Evolutionary conservation across 1,284 basidiomycete genomes (phyloP).

Genomic region (Boletus sp.): DNA sequence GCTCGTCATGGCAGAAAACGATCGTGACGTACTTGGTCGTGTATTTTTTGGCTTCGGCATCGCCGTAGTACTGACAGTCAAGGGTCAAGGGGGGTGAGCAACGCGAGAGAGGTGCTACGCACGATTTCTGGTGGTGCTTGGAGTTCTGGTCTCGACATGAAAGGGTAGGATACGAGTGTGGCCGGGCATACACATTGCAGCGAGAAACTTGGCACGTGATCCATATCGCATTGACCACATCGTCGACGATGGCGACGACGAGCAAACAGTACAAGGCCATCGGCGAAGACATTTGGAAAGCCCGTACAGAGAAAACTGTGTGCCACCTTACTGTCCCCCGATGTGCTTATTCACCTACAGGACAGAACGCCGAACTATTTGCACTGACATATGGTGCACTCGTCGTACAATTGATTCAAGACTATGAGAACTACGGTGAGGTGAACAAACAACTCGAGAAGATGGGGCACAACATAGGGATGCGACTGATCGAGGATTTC

Average conservation of each 20-base stretch:
- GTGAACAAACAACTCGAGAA: conserved; percentile 85
- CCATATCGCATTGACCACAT: conserved; percentile 18
- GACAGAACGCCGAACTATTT: conserved; percentile 95
- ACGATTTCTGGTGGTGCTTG: conserved; percentile 97
- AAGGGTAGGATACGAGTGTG: background rate
- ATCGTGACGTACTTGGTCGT: conserved; percentile 78
- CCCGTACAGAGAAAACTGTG: conserved; percentile 88
- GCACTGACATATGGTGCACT: conserved; percentile 97
- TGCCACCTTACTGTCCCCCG: conserved; percentile 35
- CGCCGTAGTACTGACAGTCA: conserved; percentile 87
- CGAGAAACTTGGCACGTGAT: conserved; percentile 30
- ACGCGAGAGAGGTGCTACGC: conserved; percentile 27
- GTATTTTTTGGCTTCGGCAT: conserved; percentile 95
- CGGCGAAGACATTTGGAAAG: conserved; percentile 92
- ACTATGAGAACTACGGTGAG: conserved; percentile 97
- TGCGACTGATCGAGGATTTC: conserved; percentile 96
- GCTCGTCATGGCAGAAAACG: background rate
- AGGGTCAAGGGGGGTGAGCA: conserved; percentile 21
- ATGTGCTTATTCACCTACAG: conserved; percentile 24
- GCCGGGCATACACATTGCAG: conserved; percentile 3
- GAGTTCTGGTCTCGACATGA: conserved; percentile 95
- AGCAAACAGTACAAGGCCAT: conserved; percentile 83
- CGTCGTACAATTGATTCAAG: conserved; percentile 98
- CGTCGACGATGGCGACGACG: conserved; percentile 59
- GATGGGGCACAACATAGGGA: conserved; percentile 99